Evolutionary conservation across 371 early-diverging fungal genomes (phyloP), one percentile per base, ranked within the genome.

Genomic region (Nematocida displodere): DNA sequence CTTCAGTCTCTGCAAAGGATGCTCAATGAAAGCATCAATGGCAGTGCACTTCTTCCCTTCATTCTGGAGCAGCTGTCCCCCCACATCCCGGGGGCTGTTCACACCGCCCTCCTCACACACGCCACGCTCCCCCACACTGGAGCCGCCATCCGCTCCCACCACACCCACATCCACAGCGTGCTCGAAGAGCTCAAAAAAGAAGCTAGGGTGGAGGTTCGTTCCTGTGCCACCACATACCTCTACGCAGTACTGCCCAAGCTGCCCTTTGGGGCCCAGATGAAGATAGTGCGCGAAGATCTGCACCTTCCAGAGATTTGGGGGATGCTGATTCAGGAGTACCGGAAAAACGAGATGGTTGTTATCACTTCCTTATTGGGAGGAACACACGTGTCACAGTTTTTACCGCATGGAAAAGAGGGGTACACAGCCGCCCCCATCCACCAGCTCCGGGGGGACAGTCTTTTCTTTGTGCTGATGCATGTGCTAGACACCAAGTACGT

Each of bases 401-500:
- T 68, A 11, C 40, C 68, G 15, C 13, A 26, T n/a, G 62, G 48
- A 17, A 40, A 47, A 11, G 1, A 55, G 1, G 17, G 44, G 15
- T 68, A 68, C 46, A 13, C 11, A 15, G 4, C 42, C 5, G n/a
- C 20, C 48, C 31, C 29, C 37, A 50, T 71, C 20, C 17, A 39
- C 8, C 4, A 11, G 4, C 26, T 58, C 3, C 31, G 50, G 24
- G 59, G 52, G 0, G 59, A 71, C 4, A 24, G 3, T n/a, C 34
- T 46, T 3, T 5, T 71, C 3, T 71, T 71, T 36, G 5, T 71
- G 5, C 8, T 61, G 2, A 11, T 62, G 37, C 54, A 50, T 5
- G 34, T 61, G 50, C 28, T 71, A 20, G 50, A 48, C 13, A 71
- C 56, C 1, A n/a, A 44, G 39, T 58, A 71, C 34, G 48, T 49